Percentiles rank a stretch among this genome's conserved stretches.
These are phyloP conservation scores for Melampsora larici-populina DNA, from an alignment of 1,284 basidiomycete genomes.

Conservation along the genomic window DNA sequence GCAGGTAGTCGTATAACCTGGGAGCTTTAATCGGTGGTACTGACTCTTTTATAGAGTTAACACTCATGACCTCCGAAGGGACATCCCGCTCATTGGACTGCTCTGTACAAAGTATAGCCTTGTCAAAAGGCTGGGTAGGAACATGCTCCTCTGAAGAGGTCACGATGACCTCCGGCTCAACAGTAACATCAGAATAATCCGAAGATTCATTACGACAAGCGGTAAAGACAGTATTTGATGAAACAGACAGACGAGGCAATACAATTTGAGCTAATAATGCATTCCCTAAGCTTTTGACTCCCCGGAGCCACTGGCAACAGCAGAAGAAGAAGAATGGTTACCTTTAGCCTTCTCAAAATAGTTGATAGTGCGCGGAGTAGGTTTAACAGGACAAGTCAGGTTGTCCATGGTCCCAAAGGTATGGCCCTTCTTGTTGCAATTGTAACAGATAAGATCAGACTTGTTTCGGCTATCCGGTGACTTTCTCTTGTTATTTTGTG, in stretches of 20 bases:
- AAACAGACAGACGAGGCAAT: background rate
- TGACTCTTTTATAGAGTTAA: background rate
- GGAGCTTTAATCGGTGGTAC: too few species aligned
- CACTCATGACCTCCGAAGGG: background rate
- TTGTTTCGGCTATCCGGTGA: background rate
- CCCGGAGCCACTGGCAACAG: background rate
- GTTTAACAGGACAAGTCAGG: background rate
- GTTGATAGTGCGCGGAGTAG: background rate
- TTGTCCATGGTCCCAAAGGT: background rate
- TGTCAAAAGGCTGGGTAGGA: background rate
- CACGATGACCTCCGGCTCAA: background rate
- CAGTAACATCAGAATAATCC: background rate
- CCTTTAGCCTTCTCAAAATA: background rate
- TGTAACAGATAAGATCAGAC: background rate
- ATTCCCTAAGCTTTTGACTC: conserved; percentile 3
- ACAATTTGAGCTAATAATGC: background rate
- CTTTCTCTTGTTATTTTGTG: background rate
- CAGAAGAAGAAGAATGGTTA: background rate
- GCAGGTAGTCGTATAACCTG: too few species aligned
- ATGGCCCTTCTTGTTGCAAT: too few species aligned
- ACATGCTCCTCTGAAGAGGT: background rate
- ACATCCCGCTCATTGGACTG: too few species aligned
- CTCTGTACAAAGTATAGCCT: too few species aligned
- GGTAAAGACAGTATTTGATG: conserved; percentile 1
- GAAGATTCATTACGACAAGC: background rate